These are phyloP conservation scores for Botrytis fragariae DNA, from an alignment of 2,329 filamentous ascomycete species.

Conservation along the genomic window DNA sequence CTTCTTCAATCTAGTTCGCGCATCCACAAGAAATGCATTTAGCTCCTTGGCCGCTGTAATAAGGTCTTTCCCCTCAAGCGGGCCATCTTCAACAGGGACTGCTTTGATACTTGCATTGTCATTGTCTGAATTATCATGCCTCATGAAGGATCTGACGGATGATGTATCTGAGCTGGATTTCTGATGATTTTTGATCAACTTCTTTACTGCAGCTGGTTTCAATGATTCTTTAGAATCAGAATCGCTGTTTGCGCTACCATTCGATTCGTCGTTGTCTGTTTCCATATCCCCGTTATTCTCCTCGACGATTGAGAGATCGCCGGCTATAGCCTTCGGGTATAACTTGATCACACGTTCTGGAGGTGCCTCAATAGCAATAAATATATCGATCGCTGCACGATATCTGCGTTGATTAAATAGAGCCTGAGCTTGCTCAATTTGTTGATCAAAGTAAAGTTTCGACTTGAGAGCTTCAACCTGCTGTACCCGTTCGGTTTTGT, in stretches of 20 bases:
- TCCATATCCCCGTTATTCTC: constrained; percentile 46
- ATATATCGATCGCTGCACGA: constrained; percentile 81
- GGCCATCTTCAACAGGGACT: constrained; percentile 49
- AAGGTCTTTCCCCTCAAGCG: constrained; percentile 77
- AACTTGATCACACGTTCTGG: constrained; percentile 83
- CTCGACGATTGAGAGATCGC: constrained; percentile 67
- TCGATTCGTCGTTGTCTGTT: constrained; percentile 41
- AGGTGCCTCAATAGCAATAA: constrained; percentile 79
- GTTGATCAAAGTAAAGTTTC: constrained; percentile 75
- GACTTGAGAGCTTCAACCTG: constrained; percentile 92
- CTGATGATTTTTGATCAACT: constrained; percentile 40
- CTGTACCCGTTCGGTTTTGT: constrained; percentile 77
- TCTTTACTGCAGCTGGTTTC: constrained; percentile 43
- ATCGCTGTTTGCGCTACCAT: constrained; percentile 44
- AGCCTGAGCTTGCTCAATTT: constrained; percentile 71
- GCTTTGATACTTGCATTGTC: constrained; percentile 55
- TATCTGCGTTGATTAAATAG: constrained; percentile 84
- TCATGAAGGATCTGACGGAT: constrained; percentile 60
- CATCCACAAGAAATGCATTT: constrained; percentile 84
- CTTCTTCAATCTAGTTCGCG: constrained; percentile 64
- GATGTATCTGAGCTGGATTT: constrained; percentile 45
- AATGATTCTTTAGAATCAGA: constrained; percentile 38
- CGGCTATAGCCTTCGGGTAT: constrained; percentile 81
- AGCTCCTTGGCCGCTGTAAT: constrained; percentile 78
- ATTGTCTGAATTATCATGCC: constrained; percentile 48